phyloP scores from a whole-genome alignment of 345 rosid species.

The Syzygium aromaticum region DNA sequence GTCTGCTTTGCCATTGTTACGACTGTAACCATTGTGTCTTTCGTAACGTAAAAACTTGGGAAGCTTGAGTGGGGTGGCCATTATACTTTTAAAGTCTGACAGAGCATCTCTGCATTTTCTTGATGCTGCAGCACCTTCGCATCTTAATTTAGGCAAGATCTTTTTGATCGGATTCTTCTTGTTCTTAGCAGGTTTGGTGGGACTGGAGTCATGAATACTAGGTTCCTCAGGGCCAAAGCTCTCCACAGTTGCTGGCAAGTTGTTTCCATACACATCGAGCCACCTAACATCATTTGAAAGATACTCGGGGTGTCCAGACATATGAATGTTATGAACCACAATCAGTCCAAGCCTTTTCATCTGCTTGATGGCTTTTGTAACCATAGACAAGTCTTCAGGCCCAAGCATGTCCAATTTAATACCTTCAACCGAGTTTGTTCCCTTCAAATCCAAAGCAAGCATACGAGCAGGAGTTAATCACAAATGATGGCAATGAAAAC shows the following conservation, averaged over 20 bases:
- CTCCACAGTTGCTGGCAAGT: neutral
- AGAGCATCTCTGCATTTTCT: neutral
- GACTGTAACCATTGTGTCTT: neutral
- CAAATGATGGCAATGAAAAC: too few relatives aligned
- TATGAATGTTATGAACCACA: neutral
- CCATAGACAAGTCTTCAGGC: neutral
- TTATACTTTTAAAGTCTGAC: neutral
- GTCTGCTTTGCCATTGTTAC: neutral
- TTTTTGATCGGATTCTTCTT: neutral
- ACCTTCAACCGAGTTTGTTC: conserved; percentile 13
- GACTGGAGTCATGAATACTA: neutral
- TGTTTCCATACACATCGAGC: neutral
- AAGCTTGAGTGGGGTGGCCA: neutral
- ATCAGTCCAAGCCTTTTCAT: conserved; percentile 15
- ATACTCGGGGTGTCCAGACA: conserved; percentile 9
- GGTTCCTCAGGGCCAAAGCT: neutral
- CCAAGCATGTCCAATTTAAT: conserved; percentile 2
- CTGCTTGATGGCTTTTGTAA: conserved; percentile 1
- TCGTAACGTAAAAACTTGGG: neutral
- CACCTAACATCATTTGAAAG: conserved; percentile 3
- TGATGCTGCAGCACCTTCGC: too few relatives aligned
- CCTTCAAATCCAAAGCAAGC: neutral
- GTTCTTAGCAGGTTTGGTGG: neutral
- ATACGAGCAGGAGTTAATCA: neutral
- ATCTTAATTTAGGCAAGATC: neutral